Evolutionary conservation across 2,329 filamentous ascomycete species (phyloP), one percentile per base, ranked within the genome.

Genomic region (Trichoderma hamatum): DNA sequence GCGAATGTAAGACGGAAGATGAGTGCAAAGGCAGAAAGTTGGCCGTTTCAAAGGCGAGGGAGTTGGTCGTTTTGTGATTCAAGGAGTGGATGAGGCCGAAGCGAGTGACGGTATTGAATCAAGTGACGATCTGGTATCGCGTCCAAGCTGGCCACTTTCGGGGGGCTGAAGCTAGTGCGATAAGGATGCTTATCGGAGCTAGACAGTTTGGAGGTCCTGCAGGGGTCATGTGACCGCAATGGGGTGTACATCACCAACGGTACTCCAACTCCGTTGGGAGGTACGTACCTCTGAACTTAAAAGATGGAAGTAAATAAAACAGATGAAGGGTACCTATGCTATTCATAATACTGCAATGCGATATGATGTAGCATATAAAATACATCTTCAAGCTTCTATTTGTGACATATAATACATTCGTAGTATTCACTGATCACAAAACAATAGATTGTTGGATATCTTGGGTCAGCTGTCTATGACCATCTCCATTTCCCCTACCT

Each of bases 141-240:
- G 24, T 63, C 66, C 30, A 62, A 69, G 67, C 67, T 70, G 68
- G 68, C 68, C 68, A 60, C 58, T 69, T 67, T 52, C 19, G 64
- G 55, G 54, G 52, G 39, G 39, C 39, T 43, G 39, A n/a, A 43
- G 52, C 51, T 55, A 61, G 67, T 52, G 52, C 67, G 67, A 69
- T 69, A 69, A 69, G 67, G 21, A 4, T 21, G 67, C 60, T 69
- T 69, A 69, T 69, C 67, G 60, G 60, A 65, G 60, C 61, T 61
- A 16, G 19, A 28, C 24, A 16, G 13, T 54, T 26, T 34, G 28
- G 13, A 32, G 26, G 24, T 30, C 3, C 3, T 7, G n/a, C 9
- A 7, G 16, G 26, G 51, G 51, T 68, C 67, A 68, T 51, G 67
- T 68, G 67, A 68, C 58, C 21, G 9, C 46, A 21, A 5, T 49